phyloP scores from a whole-genome alignment of 371 early-diverging fungal species.

The Actinomortierella ambigua region DNA sequence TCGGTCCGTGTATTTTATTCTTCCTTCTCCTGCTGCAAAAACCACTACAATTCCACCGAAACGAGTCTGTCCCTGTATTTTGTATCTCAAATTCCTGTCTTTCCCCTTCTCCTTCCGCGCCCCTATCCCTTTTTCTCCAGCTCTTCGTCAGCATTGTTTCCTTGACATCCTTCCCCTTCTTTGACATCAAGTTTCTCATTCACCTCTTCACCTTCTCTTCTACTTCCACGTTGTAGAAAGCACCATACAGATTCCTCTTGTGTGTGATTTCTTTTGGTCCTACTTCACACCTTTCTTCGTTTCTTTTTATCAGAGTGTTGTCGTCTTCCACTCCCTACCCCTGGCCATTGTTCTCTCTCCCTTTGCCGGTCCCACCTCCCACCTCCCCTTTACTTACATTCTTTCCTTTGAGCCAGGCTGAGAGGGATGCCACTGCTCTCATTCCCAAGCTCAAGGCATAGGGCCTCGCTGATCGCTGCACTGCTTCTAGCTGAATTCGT shows the following conservation, averaged over 20 bases:
- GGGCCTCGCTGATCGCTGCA: conserved; percentile 15
- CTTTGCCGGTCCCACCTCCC: background rate
- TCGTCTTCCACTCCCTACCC: no score
- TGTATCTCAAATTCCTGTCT: background rate
- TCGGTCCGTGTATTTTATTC: no score
- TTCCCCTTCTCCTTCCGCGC: background rate
- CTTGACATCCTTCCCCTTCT: background rate
- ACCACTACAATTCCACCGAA: no score
- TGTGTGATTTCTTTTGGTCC: no score
- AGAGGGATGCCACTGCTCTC: conserved; percentile 24
- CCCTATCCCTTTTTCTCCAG: background rate
- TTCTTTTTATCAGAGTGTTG: no score
- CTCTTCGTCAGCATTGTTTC: background rate
- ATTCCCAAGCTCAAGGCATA: conserved; percentile 23
- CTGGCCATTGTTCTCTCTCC: background rate
- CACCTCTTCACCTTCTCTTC: background rate
- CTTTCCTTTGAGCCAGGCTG: no score
- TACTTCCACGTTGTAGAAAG: background rate
- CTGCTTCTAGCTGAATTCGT: conserved; percentile 24
- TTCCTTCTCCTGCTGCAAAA: background rate
- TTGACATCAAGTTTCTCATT: background rate
- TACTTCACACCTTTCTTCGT: no score
- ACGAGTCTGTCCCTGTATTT: no score
- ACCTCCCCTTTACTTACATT: background rate
- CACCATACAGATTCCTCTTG: background rate